Evolutionary conservation across 2,329 filamentous ascomycete species (phyloP), one percentile per base, ranked within the genome.

Genomic region (Epichloe sp.): DNA sequence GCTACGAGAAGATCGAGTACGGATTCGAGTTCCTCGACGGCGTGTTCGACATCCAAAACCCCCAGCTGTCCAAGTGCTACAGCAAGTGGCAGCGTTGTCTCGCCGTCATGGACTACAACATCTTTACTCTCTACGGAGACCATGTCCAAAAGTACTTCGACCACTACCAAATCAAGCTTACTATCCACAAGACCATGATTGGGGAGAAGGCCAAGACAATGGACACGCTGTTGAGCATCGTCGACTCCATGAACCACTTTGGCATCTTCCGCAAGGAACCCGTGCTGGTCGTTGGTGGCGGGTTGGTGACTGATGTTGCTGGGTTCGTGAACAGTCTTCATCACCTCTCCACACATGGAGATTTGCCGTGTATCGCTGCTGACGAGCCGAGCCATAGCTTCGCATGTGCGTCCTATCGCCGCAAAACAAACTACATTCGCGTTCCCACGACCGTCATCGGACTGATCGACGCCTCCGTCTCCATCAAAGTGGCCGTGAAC

Each of bases 401-500:
- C 58, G 83, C 83, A 5, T 87, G 83, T 62, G 83, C 83, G 26
- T 74, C 81, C 7, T 87, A 87, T 67, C 78, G 83, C 54, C 74
- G 84, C 58, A 86, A 79, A 67, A 86, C 83, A 43, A 85, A 85
- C 67, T 87, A 77, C 68, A 85, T 87, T 61, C 80, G 83, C 46
- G 76, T 87, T 8, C 84, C 84, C 1, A 87, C 84, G 0, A 87
- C 84, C 1, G 80, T 87, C 55, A 86, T 88, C 60, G 83, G 84
- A 10, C 71, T 88, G 46, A 87, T 87, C 54, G 84, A 88, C 60
- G 84, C 84, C 3, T 85, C 81, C 17, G 84, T 87, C 48, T 84
- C 79, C 37, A 87, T 87, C 71, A 86, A 87, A 63, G 83, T 87
- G n/a, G 84, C 81, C 12, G 83, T 87, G 59, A 87, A 87, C 70